Evolutionary conservation across 139 green algal species (phyloP).

Genomic region (Coelastrella sp.): DNA sequence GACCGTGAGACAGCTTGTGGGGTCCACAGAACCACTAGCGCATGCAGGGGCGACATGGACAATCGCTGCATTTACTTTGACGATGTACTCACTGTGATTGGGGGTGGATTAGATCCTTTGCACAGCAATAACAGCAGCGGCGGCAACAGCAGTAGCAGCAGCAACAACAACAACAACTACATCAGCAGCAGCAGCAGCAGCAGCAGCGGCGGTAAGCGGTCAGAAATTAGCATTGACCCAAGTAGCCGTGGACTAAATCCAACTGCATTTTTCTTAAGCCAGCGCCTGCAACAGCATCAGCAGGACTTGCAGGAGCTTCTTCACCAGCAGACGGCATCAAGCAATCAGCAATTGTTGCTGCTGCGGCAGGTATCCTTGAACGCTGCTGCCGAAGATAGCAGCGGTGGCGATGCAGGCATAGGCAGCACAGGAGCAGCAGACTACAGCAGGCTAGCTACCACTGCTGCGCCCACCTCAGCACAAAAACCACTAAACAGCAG

Average conservation of each 20-base stretch:
- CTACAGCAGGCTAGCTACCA: no score
- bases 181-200: neutral
- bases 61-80: conserved; percentile 14
- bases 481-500: neutral
- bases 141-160: neutral
- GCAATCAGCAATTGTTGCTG: no score
- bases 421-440: conserved; percentile 22
- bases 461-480: no score
- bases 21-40: neutral
- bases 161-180: neutral
- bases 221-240: neutral
- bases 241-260: no score
- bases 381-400: neutral
- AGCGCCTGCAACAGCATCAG: neutral
- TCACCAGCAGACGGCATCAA: neutral
- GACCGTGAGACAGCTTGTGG: conserved; percentile 17
- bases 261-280: no score
- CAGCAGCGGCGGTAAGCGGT: neutral
- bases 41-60: neutral
- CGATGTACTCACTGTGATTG: neutral
- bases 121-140: conserved; percentile 18
- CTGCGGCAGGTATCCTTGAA: neutral
- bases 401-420: neutral
- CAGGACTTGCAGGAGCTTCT: conserved; percentile 7
- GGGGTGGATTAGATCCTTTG: neutral